Conservation (phyloP, 768 basidiomycete species). For the Mycena metata region DNA sequence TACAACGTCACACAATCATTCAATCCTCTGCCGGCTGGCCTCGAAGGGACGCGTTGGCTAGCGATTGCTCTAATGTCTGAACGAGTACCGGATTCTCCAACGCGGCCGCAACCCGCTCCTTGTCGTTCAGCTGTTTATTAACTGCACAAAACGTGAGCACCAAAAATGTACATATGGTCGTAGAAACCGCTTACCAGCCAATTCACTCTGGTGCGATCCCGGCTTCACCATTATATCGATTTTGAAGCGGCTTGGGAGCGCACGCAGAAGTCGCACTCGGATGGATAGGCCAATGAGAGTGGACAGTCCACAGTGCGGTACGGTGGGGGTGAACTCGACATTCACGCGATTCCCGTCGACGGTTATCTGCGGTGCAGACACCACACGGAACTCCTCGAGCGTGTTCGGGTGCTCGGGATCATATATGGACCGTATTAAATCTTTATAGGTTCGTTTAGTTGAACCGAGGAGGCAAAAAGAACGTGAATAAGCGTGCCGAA, state of each 20-base stretch:
- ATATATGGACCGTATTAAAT: constrained; percentile 91
- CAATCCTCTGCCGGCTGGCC: constrained; percentile 41
- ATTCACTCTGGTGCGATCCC: constrained; percentile 96
- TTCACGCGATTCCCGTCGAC: constrained; percentile 72
- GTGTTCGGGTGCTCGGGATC: constrained; percentile 97
- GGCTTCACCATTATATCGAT: constrained; percentile 94
- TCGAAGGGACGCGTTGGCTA: constrained; percentile 52
- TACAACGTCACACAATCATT: constrained; percentile 27
- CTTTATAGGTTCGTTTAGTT: constrained; percentile 55
- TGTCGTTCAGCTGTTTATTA: constrained; percentile 99
- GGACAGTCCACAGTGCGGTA: constrained; percentile 98
- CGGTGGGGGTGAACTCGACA: constrained; percentile 97
- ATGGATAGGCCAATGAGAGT: constrained; percentile 98
- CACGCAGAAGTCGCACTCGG: constrained; percentile 89
- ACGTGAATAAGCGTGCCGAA: constrained; percentile 70
- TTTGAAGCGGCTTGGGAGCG: constrained; percentile 93
- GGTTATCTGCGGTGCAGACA: constrained; percentile 87
- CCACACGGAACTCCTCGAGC: constrained; percentile 95
- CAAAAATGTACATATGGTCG: neutral
- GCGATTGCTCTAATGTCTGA: constrained; percentile 84
- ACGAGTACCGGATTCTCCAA: constrained; percentile 91
- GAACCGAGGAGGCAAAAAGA: neutral
- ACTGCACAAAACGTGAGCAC: constrained; percentile 60
- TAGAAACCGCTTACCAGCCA: constrained; percentile 70
- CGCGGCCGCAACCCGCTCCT: constrained; percentile 97